These are phyloP conservation scores for Colletotrichum camelliae DNA, from an alignment of 2,329 filamentous ascomycete genomes.

Conservation along the genomic window DNA sequence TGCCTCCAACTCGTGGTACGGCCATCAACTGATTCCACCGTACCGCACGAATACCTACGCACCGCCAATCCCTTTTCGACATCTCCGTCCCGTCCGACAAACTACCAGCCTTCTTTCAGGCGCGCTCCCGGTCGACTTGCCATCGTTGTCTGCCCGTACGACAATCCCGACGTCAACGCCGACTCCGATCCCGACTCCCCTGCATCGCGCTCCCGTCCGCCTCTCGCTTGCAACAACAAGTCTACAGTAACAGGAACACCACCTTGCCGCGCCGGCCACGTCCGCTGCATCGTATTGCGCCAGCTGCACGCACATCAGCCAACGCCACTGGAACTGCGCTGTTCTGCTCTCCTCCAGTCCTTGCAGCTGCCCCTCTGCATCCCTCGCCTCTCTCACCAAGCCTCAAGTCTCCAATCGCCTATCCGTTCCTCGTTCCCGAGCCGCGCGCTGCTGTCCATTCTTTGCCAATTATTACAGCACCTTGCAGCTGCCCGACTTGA, in stretches of 20 bases:
- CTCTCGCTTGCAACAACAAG: background rate
- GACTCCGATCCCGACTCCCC: background rate
- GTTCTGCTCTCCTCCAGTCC: background rate
- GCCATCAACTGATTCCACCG: background rate
- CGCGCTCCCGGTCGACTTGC: background rate
- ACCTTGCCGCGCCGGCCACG: background rate
- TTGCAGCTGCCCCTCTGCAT: background rate
- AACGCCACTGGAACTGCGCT: background rate
- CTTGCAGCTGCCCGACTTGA: conserved; percentile 1
- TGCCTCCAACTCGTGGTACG: background rate
- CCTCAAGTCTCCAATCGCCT: background rate
- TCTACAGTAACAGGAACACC: background rate
- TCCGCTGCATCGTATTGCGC: background rate
- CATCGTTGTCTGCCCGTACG: background rate
- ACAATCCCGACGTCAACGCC: background rate
- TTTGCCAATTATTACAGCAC: background rate
- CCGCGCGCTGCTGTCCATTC: background rate
- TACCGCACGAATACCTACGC: background rate
- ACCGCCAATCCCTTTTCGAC: background rate
- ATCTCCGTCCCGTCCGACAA: background rate
- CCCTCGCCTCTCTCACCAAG: background rate
- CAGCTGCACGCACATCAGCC: background rate
- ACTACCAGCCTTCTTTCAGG: background rate
- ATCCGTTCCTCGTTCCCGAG: background rate
- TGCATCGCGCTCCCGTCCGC: background rate